phyloP scores from a whole-genome alignment of 371 early-diverging fungal species.

The Mucor mucedo region DNA sequence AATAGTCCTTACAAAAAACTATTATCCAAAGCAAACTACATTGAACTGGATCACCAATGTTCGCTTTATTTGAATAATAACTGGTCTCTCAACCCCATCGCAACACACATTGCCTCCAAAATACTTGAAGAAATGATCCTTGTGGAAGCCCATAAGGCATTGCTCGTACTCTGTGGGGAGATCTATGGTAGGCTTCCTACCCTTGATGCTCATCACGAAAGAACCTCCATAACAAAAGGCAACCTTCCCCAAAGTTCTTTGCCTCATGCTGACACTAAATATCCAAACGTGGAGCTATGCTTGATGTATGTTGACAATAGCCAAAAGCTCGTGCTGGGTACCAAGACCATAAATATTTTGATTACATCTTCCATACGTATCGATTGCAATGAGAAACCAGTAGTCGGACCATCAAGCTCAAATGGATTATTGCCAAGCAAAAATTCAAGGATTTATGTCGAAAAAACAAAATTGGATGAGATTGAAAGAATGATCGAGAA shows the following conservation, averaged over 20 bases:
- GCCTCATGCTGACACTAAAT: conserved; percentile 15
- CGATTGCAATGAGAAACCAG: not conserved
- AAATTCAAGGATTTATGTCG: too few species aligned
- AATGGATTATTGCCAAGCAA: conserved; percentile 30
- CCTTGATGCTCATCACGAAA: conserved; percentile 18
- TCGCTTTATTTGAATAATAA: conserved; percentile 14
- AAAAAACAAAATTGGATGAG: conserved; percentile 10
- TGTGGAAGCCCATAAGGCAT: conserved; percentile 11
- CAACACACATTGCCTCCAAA: not conserved
- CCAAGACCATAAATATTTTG: conserved; percentile 32
- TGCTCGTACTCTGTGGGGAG: conserved; percentile 14
- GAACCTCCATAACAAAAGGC: conserved; percentile 13
- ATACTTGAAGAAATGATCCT: conserved; percentile 15
- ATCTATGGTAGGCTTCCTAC: conserved; percentile 19
- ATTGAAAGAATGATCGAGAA: conserved; percentile 14
- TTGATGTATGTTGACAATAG: conserved; percentile 15
- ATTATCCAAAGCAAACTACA: conserved; percentile 15
- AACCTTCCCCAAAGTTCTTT: conserved; percentile 16
- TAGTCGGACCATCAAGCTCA: conserved; percentile 28
- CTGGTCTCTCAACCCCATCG: conserved; percentile 11
- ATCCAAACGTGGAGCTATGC: conserved; percentile 7
- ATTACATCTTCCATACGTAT: conserved; percentile 5
- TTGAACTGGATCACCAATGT: conserved; percentile 11
- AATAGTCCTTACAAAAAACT: conserved; percentile 8
- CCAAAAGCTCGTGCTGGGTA: conserved; percentile 30